Percentiles rank a stretch among this genome's conserved stretches.
Conservation (phyloP, 148 eudicot genomes). For the Arctostaphylos glauca region DNA sequence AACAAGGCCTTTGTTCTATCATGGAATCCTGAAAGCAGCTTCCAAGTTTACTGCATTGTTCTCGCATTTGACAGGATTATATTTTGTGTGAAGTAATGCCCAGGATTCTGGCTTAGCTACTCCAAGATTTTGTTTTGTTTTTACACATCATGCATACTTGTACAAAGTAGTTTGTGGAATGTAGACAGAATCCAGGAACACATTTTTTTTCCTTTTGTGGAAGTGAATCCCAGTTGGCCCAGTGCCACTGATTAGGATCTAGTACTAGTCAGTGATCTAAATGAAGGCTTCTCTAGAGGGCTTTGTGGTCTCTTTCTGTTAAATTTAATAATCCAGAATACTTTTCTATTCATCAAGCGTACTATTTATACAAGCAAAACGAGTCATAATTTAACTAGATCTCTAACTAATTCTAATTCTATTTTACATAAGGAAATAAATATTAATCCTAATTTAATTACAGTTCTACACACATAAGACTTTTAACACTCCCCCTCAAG, state of each 20-base stretch:
- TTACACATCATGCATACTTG: neutral
- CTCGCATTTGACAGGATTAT: neutral
- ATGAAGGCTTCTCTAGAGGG: neutral
- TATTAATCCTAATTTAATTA: too few relatives aligned
- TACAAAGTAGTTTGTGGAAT: neutral
- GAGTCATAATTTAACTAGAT: too few relatives aligned
- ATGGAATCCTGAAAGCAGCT: neutral
- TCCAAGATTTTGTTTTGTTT: neutral
- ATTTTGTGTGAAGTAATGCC: neutral
- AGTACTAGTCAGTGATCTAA: constrained; percentile 8
- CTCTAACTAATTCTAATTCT: too few relatives aligned
- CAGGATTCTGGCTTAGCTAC: neutral
- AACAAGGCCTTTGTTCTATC: neutral
- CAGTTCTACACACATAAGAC: too few relatives aligned
- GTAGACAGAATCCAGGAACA: neutral
- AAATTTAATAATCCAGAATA: too few relatives aligned
- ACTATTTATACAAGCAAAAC: too few relatives aligned
- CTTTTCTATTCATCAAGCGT: too few relatives aligned
- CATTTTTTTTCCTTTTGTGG: neutral
- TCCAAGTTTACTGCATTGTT: neutral
- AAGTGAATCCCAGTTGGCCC: neutral
- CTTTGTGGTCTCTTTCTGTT: neutral
- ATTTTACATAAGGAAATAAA: too few relatives aligned
- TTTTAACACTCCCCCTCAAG: too few relatives aligned
- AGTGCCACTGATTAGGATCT: constrained; percentile 2